Evolutionary conservation across 805 yeast genomes (phyloP).

Genomic region (Grigorovia jiainica): DNA sequence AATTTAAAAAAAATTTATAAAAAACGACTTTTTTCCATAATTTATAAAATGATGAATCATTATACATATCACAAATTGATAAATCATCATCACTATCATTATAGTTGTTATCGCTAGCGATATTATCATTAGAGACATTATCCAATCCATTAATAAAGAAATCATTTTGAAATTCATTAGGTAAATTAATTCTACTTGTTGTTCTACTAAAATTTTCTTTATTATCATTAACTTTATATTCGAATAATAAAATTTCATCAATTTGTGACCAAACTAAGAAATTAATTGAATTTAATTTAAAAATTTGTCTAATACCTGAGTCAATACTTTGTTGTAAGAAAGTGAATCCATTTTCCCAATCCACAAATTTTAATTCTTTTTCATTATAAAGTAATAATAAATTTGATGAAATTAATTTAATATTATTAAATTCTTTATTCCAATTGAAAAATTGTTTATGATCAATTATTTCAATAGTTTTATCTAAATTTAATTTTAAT

Average conservation of each 20-base stretch:
- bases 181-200: not conserved
- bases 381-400: slow-evolving; percentile 15
- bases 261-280: slow-evolving; percentile 17
- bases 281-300: slow-evolving; percentile 9
- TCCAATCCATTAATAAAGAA: not conserved
- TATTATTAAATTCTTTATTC: slow-evolving; percentile 10
- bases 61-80: slow-evolving; percentile 12
- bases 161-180: not conserved
- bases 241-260: slow-evolving; percentile 14
- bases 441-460: slow-evolving; percentile 13
- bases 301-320: slow-evolving; percentile 18
- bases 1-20: slow-evolving; percentile 17
- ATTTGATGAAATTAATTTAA: slow-evolving; percentile 15
- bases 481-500: slow-evolving; percentile 4
- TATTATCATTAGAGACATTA: not conserved
- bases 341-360: slow-evolving; percentile 20
- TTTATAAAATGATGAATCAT: slow-evolving; percentile 13
- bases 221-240: slow-evolving; percentile 20
- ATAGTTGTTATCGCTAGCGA: slow-evolving; percentile 1
- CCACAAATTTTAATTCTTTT: slow-evolving; percentile 15
- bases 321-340: slow-evolving; percentile 14
- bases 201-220: slow-evolving; percentile 2
- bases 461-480: slow-evolving; percentile 5
- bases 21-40: slow-evolving; percentile 23
- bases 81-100: slow-evolving; percentile 9